Conservation (phyloP, 2,329 filamentous ascomycete species). For the Orbilia blumenaviensis region DNA sequence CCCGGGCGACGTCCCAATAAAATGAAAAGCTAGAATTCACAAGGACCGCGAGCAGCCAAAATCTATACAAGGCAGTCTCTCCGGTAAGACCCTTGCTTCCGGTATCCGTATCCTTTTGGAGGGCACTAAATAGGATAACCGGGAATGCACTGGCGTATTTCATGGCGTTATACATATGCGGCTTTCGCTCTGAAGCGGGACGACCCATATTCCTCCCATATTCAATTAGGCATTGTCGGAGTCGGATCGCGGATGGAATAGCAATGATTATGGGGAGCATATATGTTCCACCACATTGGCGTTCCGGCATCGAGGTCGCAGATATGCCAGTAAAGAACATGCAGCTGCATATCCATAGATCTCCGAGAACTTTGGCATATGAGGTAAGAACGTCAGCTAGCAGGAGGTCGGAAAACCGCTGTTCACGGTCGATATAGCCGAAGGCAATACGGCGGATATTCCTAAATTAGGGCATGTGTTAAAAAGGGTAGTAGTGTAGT, state of each 20-base stretch:
- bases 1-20: slow-evolving; percentile 96
- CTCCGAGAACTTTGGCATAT: slow-evolving; percentile 90
- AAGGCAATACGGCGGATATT: slow-evolving; percentile 81
- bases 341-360: slow-evolving; percentile 87
- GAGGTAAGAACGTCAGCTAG: slow-evolving; percentile 93
- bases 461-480: slow-evolving; percentile 24
- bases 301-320: slow-evolving; percentile 78
- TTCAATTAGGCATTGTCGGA: slow-evolving; percentile 92
- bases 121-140: slow-evolving; percentile 80
- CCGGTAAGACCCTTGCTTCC: slow-evolving; percentile 65
- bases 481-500: background rate
- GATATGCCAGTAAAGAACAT: slow-evolving; percentile 84
- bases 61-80: slow-evolving; percentile 47
- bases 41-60: slow-evolving; percentile 72
- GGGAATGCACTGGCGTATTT: slow-evolving; percentile 97
- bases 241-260: slow-evolving; percentile 82
- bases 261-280: slow-evolving; percentile 86
- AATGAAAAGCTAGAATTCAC: slow-evolving; percentile 94
- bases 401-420: slow-evolving; percentile 93
- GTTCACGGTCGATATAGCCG: slow-evolving; percentile 87
- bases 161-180: slow-evolving; percentile 89
- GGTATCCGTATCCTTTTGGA: slow-evolving; percentile 73
- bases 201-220: slow-evolving; percentile 73
- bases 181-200: slow-evolving; percentile 63
- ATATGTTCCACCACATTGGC: slow-evolving; percentile 79